Conservation (phyloP, 495 filamentous ascomycete genomes). For the Penicillium egyptiacum region DNA sequence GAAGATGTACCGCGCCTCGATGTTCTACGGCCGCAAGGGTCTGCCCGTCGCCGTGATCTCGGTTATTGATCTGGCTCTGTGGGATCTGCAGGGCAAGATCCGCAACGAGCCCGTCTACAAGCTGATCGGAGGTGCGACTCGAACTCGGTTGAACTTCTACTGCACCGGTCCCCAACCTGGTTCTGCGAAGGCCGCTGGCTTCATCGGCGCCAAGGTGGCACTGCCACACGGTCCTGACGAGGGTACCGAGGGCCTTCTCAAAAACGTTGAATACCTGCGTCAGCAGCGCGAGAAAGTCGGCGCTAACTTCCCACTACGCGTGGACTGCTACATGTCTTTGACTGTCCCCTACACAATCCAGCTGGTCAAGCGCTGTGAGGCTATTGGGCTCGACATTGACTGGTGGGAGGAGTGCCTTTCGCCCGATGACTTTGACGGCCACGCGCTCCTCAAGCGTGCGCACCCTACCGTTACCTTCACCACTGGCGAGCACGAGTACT, state of each 20-base stretch:
- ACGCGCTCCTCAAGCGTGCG: constrained; percentile 81
- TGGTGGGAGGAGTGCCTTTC: constrained; percentile 95
- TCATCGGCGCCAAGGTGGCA: constrained; percentile 85
- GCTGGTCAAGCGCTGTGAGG: constrained; percentile 76
- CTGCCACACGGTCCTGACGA: constrained; percentile 87
- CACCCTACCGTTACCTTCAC: constrained; percentile 92
- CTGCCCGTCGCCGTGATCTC: constrained; percentile 88
- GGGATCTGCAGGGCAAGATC: constrained; percentile 88
- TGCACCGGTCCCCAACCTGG: constrained; percentile 85
- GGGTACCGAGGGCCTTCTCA: constrained; percentile 73
- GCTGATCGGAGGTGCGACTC: constrained; percentile 83
- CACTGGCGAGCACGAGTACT: constrained; percentile 93
- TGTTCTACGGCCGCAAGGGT: constrained; percentile 95
- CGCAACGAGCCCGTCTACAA: constrained; percentile 92
- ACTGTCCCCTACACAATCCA: constrained; percentile 91
- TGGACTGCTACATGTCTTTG: constrained; percentile 95
- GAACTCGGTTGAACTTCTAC: constrained; percentile 82
- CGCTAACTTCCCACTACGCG: constrained; percentile 86
- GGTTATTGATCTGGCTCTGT: constrained; percentile 87
- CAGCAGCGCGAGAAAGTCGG: constrained; percentile 83
- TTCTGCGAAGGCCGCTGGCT: constrained; percentile 77
- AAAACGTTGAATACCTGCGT: constrained; percentile 84
- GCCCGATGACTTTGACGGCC: constrained; percentile 88
- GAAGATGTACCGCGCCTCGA: constrained; percentile 91
- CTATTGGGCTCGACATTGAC: constrained; percentile 79